A percentile compares a stretch with the other conserved stretches of the same genome.
phyloP scores from a whole-genome alignment of 208 protist genomes.

The Acanthamoeba royreba region DNA sequence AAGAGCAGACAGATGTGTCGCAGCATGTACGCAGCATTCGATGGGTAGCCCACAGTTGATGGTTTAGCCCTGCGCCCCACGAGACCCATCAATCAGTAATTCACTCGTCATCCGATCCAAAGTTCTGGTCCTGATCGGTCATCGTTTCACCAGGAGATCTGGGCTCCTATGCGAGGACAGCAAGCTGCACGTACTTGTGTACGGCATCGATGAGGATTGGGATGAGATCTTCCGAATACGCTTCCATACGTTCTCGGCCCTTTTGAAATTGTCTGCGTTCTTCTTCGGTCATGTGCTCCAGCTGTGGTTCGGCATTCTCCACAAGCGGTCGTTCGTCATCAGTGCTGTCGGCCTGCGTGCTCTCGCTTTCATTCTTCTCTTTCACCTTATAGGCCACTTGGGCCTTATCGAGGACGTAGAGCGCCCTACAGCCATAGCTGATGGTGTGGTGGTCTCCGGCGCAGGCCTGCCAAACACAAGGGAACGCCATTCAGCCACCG shows the following conservation, averaged over 20 bases:
- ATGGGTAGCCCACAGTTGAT: not conserved
- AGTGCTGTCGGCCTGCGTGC: not conserved
- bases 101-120: too few relatives aligned
- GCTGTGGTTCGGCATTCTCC: not conserved
- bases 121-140: too few relatives aligned
- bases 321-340: not conserved
- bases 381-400: not conserved
- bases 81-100: too few relatives aligned
- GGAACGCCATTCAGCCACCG: not conserved
- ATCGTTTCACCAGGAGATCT: too few relatives aligned
- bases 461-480: not conserved
- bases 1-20: constrained; percentile 44
- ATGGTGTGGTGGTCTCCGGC: not conserved
- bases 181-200: not conserved
- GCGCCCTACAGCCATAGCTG: constrained; percentile 36
- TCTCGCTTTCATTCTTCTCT: constrained; percentile 15
- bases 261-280: not conserved
- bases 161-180: too few relatives aligned
- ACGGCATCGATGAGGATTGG: constrained; percentile 19
- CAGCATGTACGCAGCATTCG: constrained; percentile 42
- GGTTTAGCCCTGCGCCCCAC: not conserved
- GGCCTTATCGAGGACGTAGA: constrained; percentile 38
- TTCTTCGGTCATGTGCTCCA: not conserved
- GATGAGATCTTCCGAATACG: not conserved
- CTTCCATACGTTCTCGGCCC: not conserved